A percentile compares a stretch with the other conserved stretches of the same genome.
Evolutionary conservation across 2,329 filamentous ascomycete genomes (phyloP).

Genomic region (Pseudogymnoascus verrucosus): DNA sequence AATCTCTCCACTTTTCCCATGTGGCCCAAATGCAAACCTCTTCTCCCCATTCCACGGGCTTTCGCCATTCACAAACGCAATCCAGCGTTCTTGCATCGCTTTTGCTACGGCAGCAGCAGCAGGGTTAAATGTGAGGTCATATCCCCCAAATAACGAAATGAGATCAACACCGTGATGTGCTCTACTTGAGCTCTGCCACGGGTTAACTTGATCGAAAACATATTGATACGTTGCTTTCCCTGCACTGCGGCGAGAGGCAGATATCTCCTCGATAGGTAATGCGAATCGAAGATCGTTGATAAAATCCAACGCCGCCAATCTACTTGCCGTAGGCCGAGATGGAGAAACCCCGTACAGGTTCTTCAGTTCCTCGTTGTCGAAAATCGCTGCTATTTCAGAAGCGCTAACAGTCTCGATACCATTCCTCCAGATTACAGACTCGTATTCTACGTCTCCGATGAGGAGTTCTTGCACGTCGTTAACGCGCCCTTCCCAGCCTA

Average conservation of each 20-base stretch:
- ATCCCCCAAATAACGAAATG: constrained; percentile 35
- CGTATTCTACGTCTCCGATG: constrained; percentile 37
- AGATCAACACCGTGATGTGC: constrained; percentile 42
- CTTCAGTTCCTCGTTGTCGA: constrained; percentile 28
- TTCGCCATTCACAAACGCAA: constrained; percentile 30
- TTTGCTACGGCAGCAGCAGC: constrained; percentile 28
- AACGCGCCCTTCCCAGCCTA: constrained; percentile 30
- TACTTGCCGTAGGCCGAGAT: constrained; percentile 32
- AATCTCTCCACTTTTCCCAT: constrained; percentile 30
- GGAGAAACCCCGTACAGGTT: constrained; percentile 34
- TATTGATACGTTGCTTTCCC: constrained; percentile 32
- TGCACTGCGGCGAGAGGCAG: constrained; percentile 13
- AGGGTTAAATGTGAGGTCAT: constrained; percentile 31
- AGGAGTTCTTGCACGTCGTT: constrained; percentile 32
- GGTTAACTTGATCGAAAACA: constrained; percentile 38
- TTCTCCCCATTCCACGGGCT: constrained; percentile 30
- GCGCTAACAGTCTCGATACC: constrained; percentile 32
- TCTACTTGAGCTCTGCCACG: constrained; percentile 38
- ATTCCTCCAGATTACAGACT: constrained; percentile 38
- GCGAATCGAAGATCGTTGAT: constrained; percentile 29
- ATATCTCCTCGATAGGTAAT: constrained; percentile 21
- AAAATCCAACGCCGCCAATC: constrained; percentile 34
- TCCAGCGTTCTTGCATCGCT: constrained; percentile 35
- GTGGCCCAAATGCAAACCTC: constrained; percentile 34
- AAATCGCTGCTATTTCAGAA: constrained; percentile 29